Evolutionary conservation across 2,329 filamentous ascomycete species (phyloP).

Genomic region (Sporothrix dimorphospora): DNA sequence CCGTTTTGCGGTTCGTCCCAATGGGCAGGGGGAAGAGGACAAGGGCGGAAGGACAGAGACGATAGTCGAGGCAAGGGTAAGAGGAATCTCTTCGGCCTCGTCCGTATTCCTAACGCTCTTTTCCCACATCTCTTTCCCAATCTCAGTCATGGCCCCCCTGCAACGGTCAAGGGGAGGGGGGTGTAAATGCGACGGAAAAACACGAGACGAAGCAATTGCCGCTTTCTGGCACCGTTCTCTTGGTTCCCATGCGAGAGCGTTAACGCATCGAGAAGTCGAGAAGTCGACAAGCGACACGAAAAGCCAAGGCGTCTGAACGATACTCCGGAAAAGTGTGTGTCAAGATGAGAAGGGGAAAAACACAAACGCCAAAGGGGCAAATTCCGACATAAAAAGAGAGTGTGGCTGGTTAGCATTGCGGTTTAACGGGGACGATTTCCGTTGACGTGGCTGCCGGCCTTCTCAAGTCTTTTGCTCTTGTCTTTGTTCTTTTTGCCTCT

Average conservation of each 20-base stretch:
- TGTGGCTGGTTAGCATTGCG: slow-evolving; percentile 19
- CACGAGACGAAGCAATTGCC: slow-evolving; percentile 3
- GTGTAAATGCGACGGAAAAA: background rate
- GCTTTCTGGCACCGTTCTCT: background rate
- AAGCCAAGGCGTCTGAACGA: background rate
- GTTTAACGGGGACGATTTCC: no score
- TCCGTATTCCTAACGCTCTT: background rate
- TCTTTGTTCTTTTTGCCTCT: background rate
- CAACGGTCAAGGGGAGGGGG: slow-evolving; percentile 7
- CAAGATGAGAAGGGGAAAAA: background rate
- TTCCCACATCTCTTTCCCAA: background rate
- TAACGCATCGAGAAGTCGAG: no score
- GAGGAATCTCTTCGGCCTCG: background rate
- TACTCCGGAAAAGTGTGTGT: background rate
- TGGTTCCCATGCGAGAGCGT: background rate
- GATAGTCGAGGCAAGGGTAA: background rate
- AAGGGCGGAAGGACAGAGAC: background rate
- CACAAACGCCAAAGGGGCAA: background rate
- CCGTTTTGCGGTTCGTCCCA: background rate
- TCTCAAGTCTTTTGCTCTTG: background rate
- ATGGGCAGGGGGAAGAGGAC: no score
- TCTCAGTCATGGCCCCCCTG: background rate
- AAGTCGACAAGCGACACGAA: no score
- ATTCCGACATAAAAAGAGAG: background rate
- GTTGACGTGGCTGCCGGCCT: no score